Evolutionary conservation across 129 eudicot species (phyloP).

Genomic region (Solidago caesia): DNA sequence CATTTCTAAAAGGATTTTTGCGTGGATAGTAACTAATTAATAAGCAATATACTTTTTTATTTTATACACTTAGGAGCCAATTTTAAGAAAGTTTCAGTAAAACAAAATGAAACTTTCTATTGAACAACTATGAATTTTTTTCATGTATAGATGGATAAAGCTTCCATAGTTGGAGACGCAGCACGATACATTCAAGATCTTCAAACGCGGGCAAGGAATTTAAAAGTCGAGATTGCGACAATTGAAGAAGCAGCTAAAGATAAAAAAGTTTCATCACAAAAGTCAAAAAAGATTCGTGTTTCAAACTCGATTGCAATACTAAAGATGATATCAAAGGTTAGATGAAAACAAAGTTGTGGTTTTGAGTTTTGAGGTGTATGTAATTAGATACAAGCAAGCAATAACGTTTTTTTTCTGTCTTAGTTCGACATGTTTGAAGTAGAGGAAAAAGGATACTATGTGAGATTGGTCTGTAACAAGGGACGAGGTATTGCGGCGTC

Average conservation of each 20-base stretch:
- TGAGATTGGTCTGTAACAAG: slow-evolving; percentile 47
- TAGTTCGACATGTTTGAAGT: slow-evolving; percentile 64
- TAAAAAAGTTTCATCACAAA: slow-evolving; percentile 10
- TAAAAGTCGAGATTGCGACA: slow-evolving; percentile 46
- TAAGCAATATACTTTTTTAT: too few species aligned
- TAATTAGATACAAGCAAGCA: too few species aligned
- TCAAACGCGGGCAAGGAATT: slow-evolving; percentile 55
- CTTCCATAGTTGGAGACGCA: slow-evolving; percentile 85
- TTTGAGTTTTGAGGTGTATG: too few species aligned
- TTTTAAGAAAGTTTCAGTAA: too few species aligned
- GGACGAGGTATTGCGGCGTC: slow-evolving; percentile 56
- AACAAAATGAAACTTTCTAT: neutral
- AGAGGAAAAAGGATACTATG: slow-evolving; percentile 59
- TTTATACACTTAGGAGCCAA: too few species aligned
- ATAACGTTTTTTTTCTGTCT: neutral
- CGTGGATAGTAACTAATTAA: too few species aligned
- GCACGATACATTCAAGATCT: slow-evolving; percentile 68
- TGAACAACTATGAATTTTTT: neutral
- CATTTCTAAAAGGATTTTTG: too few species aligned
- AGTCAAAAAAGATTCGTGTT: slow-evolving; percentile 19
- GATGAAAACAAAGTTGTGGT: too few species aligned
- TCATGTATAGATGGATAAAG: slow-evolving; percentile 68
- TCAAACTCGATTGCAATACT: slow-evolving; percentile 12
- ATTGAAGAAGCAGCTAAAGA: slow-evolving; percentile 52
- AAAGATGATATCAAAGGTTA: slow-evolving; percentile 56